phyloP scores from a whole-genome alignment of 805 yeast genomes.

The Yarrowia sp. region DNA sequence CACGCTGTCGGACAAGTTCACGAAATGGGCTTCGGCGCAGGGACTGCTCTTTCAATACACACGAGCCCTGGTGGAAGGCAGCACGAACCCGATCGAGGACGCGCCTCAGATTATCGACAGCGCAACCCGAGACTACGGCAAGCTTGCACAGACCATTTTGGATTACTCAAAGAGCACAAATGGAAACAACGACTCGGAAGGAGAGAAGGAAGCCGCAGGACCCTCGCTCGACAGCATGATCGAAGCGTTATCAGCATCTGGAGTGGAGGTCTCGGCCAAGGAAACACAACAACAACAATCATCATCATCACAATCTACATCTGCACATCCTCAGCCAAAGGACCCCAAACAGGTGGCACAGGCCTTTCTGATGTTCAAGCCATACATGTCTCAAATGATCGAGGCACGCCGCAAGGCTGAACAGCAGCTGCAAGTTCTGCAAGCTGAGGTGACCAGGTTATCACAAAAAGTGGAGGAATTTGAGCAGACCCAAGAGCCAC shows the following conservation, averaged over 20 bases:
- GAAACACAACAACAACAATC: background rate
- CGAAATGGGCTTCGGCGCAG: background rate
- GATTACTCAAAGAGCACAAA: background rate
- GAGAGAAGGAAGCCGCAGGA: background rate
- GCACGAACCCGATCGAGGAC: background rate
- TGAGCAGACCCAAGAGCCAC: background rate
- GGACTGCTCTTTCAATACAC: slow-evolving; percentile 7
- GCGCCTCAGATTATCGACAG: background rate
- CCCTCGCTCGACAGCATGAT: slow-evolving; percentile 22
- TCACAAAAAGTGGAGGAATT: background rate
- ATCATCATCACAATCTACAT: background rate
- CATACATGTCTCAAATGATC: slow-evolving; percentile 25
- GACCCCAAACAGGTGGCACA: slow-evolving; percentile 20
- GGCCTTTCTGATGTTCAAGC: slow-evolving; percentile 23
- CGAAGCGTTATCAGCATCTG: slow-evolving; percentile 15
- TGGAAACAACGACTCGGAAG: background rate
- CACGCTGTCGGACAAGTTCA: background rate
- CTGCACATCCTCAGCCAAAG: slow-evolving; percentile 2
- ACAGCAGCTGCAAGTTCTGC: background rate
- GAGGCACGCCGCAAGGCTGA: slow-evolving; percentile 14
- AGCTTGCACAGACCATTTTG: background rate
- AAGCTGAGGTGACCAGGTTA: background rate
- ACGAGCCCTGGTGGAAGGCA: background rate
- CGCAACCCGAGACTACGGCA: background rate
- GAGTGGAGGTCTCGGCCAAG: slow-evolving; percentile 1